phyloP scores from a whole-genome alignment of 192 early-diverging fungal genomes.

The Funneliformis mosseae region DNA sequence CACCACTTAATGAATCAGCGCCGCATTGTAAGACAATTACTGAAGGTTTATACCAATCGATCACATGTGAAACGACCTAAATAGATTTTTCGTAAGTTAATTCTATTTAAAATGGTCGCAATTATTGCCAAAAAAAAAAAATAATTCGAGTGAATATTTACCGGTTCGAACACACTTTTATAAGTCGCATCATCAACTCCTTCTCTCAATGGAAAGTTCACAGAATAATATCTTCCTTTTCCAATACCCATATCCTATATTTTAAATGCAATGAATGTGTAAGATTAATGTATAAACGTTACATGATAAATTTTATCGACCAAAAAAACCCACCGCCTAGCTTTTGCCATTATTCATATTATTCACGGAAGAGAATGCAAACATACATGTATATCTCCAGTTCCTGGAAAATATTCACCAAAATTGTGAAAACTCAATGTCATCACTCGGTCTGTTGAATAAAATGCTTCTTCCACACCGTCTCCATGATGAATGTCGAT shows the following conservation, averaged over 20 bases:
- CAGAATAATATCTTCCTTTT: constrained; percentile 88
- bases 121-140: background rate
- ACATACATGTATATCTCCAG: constrained; percentile 85
- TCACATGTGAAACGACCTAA: constrained; percentile 71
- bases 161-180: constrained; percentile 85
- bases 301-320: background rate
- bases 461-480: constrained; percentile 99
- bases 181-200: constrained; percentile 94
- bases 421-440: constrained; percentile 98
- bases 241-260: constrained; percentile 87
- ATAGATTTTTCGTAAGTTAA: background rate
- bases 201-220: constrained; percentile 95
- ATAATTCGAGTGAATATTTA: constrained; percentile 34
- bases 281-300: constrained; percentile 14
- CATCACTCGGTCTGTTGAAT: constrained; percentile 99
- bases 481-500: constrained; percentile 99
- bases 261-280: background rate
- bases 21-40: constrained; percentile 95
- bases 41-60: constrained; percentile 92
- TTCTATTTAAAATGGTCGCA: too few species aligned
- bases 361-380: background rate
- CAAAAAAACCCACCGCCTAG: constrained; percentile 15
- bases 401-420: constrained; percentile 98
- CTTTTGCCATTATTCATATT: background rate
- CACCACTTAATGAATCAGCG: constrained; percentile 92